Base-by-base conservation (phyloP, 208 protist genomes). In the Leishmania martiniquensis region DNA sequence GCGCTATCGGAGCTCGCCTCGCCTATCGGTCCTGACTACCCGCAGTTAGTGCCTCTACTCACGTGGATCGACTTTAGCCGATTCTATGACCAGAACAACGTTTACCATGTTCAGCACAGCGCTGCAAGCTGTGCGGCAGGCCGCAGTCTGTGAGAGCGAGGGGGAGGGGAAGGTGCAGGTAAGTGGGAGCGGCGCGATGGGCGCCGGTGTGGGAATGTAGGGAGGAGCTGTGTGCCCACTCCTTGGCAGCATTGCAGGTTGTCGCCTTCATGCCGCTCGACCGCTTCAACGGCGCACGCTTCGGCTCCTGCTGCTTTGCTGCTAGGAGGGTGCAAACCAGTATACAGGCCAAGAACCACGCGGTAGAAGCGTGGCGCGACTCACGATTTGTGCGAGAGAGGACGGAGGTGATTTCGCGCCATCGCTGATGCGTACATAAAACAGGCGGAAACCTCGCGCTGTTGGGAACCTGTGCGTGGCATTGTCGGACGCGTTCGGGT, bases 31-130 rank as follows among this genome's bases (percentile, higher is more conserved):
- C 72, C 82, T 0, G 93, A 96, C 75, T 97, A 97, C 86, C 85
- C 91, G 15, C 89, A 94, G 73, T 84, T 97, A 6, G 84, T 97
- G 44, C 91, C 93, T 25, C 82, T 97, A 34, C 71, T 97, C 39
- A 96, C 93, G 49, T 96, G 91, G 89, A 88, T 96, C 67, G 93
- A 97, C 82, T 96, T 94, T 59, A 96, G 86, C 69, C 88, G 89
- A 22, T 97, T 93, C 78, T 97, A 97, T 59, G 89, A 91, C 60
- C 85, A 86, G 47, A 92, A 91, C 73, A 89, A 90, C 74, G 86
- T 97, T n/a, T 97, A 94, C 78, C 87, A 89, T n/a, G 90, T 97
- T 9, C 85, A 93, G 39, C 89, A 90, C 78, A 76, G 89, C 29
- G 81, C 72, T 45, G 69, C 66, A 62, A 29, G 74, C 67, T 25